Conservation (phyloP, 306 rosid genomes). For the Prosopis cineraria region DNA sequence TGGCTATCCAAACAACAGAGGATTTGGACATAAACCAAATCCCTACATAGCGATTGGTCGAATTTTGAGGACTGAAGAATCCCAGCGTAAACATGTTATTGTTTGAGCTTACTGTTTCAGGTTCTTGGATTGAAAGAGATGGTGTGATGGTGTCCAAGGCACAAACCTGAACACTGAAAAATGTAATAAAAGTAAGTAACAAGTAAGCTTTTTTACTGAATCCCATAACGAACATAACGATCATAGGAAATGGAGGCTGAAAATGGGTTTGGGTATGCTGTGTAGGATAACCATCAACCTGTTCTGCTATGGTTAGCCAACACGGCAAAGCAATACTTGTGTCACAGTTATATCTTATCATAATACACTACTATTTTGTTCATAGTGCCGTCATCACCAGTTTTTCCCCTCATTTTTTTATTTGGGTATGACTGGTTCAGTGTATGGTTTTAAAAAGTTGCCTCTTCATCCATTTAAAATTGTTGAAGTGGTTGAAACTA, state of each 20-base stretch:
- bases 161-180: no score
- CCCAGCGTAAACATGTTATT: neutral
- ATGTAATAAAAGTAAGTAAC: neutral
- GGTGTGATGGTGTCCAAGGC: neutral
- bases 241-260: neutral
- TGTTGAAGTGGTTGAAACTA: no score
- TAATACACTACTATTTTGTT: no score
- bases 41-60: neutral
- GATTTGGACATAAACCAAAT: neutral
- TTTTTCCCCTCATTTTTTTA: no score
- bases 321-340: neutral
- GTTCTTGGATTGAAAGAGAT: neutral
- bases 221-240: no score
- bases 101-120: neutral
- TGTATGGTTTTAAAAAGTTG: no score
- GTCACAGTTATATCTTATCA: no score
- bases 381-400: no score
- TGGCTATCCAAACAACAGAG: neutral
- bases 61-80: neutral
- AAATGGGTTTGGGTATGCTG: neutral
- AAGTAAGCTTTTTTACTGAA: neutral
- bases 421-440: no score
- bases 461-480: no score
- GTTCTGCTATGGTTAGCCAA: neutral
- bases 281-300: neutral